Conservation (phyloP, 257 asterid genomes). For the Striga asiatica region DNA sequence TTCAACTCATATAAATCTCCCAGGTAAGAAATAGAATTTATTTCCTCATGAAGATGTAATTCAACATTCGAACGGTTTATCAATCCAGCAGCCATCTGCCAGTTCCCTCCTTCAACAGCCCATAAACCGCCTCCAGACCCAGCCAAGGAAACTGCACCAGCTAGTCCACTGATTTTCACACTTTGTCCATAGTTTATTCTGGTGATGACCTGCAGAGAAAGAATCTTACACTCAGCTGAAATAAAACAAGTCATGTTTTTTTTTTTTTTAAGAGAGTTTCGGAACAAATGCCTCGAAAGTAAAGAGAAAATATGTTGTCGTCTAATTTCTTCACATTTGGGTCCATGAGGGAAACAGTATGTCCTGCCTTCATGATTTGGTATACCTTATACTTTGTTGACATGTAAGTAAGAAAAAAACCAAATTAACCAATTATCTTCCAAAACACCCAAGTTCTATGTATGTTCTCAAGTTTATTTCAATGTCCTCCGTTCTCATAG, state of each 20-base stretch:
- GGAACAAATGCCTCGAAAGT: neutral
- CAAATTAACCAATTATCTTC: too few relatives aligned
- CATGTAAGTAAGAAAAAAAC: too few relatives aligned
- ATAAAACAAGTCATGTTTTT: neutral
- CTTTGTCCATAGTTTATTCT: slow-evolving; percentile 96
- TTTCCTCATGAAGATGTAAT: slow-evolving; percentile 76
- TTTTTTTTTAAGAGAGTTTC: neutral
- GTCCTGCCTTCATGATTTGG: too few relatives aligned
- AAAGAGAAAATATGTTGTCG: neutral
- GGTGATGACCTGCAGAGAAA: slow-evolving; percentile 59
- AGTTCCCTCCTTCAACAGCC: slow-evolving; percentile 90
- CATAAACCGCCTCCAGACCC: slow-evolving; percentile 85
- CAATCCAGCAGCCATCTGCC: slow-evolving; percentile 93
- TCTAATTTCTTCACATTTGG: neutral
- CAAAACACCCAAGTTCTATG: too few relatives aligned
- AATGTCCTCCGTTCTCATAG: too few relatives aligned
- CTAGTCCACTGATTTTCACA: slow-evolving; percentile 80
- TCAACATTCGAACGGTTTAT: slow-evolving; percentile 55
- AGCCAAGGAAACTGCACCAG: slow-evolving; percentile 95
- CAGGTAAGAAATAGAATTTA: slow-evolving; percentile 53
- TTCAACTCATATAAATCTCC: slow-evolving; percentile 66
- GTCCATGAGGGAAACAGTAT: neutral
- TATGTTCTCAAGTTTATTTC: too few relatives aligned
- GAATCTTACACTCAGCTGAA: slow-evolving; percentile 1
- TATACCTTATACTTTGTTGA: too few relatives aligned